Evolutionary conservation across 2,329 filamentous ascomycete genomes (phyloP).

Genomic region (Didymella segeticola): DNA sequence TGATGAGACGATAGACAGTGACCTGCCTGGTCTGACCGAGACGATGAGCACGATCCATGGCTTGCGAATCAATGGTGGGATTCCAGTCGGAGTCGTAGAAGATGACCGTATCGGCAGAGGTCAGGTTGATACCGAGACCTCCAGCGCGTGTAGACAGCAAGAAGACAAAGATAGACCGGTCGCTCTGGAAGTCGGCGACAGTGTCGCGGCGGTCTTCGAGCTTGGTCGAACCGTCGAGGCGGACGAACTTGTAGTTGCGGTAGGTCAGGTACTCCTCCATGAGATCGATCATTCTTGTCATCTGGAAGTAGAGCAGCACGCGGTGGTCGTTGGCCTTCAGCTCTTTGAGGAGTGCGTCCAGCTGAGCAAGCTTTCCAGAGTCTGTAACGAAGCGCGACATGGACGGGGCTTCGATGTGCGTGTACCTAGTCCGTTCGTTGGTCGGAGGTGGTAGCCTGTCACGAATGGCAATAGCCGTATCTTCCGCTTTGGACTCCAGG

Average conservation of each 20-base stretch:
- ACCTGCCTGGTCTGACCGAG: slow-evolving; percentile 95
- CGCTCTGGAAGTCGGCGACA: slow-evolving; percentile 93
- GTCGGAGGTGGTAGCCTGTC: slow-evolving; percentile 78
- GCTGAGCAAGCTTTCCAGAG: slow-evolving; percentile 90
- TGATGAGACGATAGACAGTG: slow-evolving; percentile 97
- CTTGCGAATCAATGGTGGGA: slow-evolving; percentile 96
- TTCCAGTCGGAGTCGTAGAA: slow-evolving; percentile 99
- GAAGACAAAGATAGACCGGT: slow-evolving; percentile 96
- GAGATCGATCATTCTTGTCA: slow-evolving; percentile 99
- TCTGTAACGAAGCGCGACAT: slow-evolving; percentile 98
- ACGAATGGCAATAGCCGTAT: slow-evolving; percentile 66
- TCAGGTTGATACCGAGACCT: slow-evolving; percentile 97
- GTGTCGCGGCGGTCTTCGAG: slow-evolving; percentile 96
- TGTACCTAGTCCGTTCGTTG: slow-evolving; percentile 83
- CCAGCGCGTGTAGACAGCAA: slow-evolving; percentile 93
- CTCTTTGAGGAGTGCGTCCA: slow-evolving; percentile 85
- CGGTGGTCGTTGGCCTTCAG: slow-evolving; percentile 93
- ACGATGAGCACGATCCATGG: slow-evolving; percentile 98
- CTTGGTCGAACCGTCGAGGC: slow-evolving; percentile 95
- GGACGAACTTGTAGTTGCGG: slow-evolving; percentile 98
- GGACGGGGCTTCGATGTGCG: slow-evolving; percentile 88
- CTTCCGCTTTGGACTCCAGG: slow-evolving; percentile 73
- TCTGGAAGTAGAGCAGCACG: slow-evolving; percentile 98
- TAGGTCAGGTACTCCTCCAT: slow-evolving; percentile 99
- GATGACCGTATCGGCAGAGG: slow-evolving; percentile 95